phyloP scores from a whole-genome alignment of 345 rosid genomes.

The Lumnitzera littorea region DNA sequence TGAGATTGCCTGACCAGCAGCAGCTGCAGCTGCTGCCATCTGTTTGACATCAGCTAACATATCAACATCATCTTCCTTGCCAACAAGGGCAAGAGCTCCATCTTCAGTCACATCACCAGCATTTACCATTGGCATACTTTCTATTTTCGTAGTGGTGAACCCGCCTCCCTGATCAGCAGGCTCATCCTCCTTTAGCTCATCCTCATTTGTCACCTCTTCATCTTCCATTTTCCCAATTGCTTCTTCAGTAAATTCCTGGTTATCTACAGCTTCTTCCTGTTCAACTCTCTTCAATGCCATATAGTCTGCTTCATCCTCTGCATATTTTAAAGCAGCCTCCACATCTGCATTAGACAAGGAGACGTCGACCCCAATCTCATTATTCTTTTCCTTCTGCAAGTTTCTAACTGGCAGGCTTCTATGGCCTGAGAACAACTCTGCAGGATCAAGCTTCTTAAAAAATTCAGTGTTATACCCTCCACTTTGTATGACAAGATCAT shows the following conservation, averaged over 20 bases:
- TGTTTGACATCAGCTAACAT: slow-evolving; percentile 91
- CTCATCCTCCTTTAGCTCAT: slow-evolving; percentile 73
- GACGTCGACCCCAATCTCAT: slow-evolving; percentile 35
- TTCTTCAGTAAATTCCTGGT: slow-evolving; percentile 98
- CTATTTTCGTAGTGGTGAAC: slow-evolving; percentile 30
- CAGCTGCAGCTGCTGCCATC: slow-evolving; percentile 93
- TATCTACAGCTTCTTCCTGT: slow-evolving; percentile 98
- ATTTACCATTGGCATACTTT: slow-evolving; percentile 22
- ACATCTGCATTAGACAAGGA: slow-evolving; percentile 85
- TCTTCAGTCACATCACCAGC: slow-evolving; percentile 40
- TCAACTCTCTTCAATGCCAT: slow-evolving; percentile 98
- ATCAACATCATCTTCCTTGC: slow-evolving; percentile 78
- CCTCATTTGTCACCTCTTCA: slow-evolving; percentile 83
- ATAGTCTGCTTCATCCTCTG: slow-evolving; percentile 99
- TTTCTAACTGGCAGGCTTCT: slow-evolving; percentile 46
- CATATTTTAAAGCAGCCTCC: slow-evolving; percentile 94
- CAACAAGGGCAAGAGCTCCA: slow-evolving; percentile 42
- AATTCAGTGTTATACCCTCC: slow-evolving; percentile 96
- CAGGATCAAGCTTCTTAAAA: slow-evolving; percentile 98
- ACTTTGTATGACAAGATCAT: slow-evolving; percentile 94
- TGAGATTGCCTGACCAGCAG: slow-evolving; percentile 82
- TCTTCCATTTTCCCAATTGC: slow-evolving; percentile 83
- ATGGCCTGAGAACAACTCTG: slow-evolving; percentile 92
- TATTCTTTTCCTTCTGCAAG: slow-evolving; percentile 44
- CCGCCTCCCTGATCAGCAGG: slow-evolving; percentile 44